A percentile compares a stretch with the other conserved stretches of the same genome.
phyloP scores from a whole-genome alignment of 306 rosid genomes.

The Lathyrus tuberosus region DNA sequence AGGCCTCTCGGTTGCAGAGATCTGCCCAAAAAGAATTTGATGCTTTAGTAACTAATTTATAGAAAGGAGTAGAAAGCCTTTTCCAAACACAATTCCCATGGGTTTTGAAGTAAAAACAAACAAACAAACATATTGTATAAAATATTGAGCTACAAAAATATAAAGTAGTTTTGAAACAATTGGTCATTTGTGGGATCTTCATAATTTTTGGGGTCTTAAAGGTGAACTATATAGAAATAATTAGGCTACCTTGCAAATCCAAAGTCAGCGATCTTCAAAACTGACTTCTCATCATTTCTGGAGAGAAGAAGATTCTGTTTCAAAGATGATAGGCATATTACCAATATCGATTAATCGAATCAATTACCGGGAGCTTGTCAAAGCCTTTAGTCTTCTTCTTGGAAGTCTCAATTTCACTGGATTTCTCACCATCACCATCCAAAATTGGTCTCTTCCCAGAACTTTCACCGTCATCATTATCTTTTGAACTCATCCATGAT shows the following conservation, averaged over 20 bases:
- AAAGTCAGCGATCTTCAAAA: no score
- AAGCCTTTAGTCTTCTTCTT: constrained; percentile 43
- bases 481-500: no score
- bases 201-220: constrained; percentile 14
- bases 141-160: constrained; percentile 30
- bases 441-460: constrained; percentile 48
- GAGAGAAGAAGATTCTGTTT: no score
- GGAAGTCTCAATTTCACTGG: constrained; percentile 39
- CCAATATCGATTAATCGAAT: no score
- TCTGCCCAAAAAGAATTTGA: constrained; percentile 52
- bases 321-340: no score
- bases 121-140: not conserved
- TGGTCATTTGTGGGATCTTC: not conserved
- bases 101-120: not conserved
- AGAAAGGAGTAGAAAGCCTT: constrained; percentile 26
- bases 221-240: no score
- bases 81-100: constrained; percentile 20
- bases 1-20: constrained; percentile 93
- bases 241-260: no score
- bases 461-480: constrained; percentile 40
- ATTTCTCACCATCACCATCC: constrained; percentile 46
- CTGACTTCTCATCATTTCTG: no score
- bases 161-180: not conserved
- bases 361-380: constrained; percentile 67
- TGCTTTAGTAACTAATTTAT: constrained; percentile 30